Evolutionary conservation across 805 yeast species (phyloP), one percentile per base, ranked within the genome.

Genomic region (Pichia heedii): DNA sequence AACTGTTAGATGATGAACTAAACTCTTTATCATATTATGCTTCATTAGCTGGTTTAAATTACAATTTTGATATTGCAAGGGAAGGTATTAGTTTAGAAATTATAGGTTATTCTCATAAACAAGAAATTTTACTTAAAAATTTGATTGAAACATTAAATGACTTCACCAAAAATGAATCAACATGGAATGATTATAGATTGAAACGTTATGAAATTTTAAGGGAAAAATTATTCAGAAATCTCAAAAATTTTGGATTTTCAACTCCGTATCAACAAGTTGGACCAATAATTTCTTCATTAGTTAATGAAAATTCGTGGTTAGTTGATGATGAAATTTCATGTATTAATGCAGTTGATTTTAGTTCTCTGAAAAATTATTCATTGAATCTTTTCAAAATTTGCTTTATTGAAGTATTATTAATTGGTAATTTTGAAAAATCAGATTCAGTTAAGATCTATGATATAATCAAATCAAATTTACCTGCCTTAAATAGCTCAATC

Each of bases 21-120:
- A 78, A 77, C 52, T 89, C 87, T 54, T 65, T 79, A 42, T 77
- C 86, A 10, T 90, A 90, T 55, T 83, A 84, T 56, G 97, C 98
- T 1, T 74, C 77, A 9, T 70, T 88, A 43, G 96, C 93, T 2
- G 93, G 93, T 0, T 70, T 87, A 45, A 66, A 71, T 41, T 78
- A 79, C 46, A 63, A 70, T 2, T 69, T 89, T 34, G 62, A 70
- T 26, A 66, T 74, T 46, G 75, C 81, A 43, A 73, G 81, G 49
- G 87, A 81, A 51, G 95, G 96, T 0, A 55, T 89, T 34, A 73
- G 74, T 33, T 56, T 90, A 36, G 76, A 75, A 39, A 68, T 87
- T 20, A 68, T 71, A 33, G 98, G 98, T 2, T 93, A 81, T 61
- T 85, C 84, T 52, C 90, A 93, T 60, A 90, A 90, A 55, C 66